Evolutionary conservation across 352 stramenopile species (phyloP), one percentile per base, ranked within the genome.

Genomic region (Globisporangium emineosum): DNA sequence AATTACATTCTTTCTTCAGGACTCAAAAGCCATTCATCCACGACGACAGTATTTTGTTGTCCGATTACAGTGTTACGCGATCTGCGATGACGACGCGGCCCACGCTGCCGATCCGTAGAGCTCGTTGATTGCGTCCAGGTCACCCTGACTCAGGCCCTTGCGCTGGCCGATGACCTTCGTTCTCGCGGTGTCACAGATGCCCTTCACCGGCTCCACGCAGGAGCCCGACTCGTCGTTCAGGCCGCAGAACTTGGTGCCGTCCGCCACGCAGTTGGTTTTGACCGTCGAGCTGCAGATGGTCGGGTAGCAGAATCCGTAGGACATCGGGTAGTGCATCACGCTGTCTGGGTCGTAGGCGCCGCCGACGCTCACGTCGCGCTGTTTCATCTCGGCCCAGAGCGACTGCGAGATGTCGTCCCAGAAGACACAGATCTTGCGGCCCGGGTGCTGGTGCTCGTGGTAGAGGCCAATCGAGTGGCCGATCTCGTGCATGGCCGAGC

Each of bases 401-500:
- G 70, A 79, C 61, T 89, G 83, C 43, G 87, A 73, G 47, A 89
- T 84, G 62, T 86, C 67, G 63, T 92, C 80, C 79, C 80, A 91
- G 67, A 93, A 90, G 32, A 93, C 69, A 33, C 75, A 78, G 43
- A 91, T 83, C 29, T 67, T 75, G 65, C 81, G 82, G n/a, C 78
- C 64, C 19, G 82, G 79, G 65, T 93, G 85, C 70, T 91, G 82
- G 70, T 93, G 82, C 67, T 93, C 85, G 70, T 93, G 83, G 75
- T 92, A 93, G 57, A 93, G 67, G 8, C 83, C 85, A 13, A 93
- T 62, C 30, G 74, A 77, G 70, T 93, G 85, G n/a, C 81, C 77
- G 40, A 93, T 88, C 60, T 93, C 85, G 72, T 93, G 84, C 78
- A 93, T 90, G 68, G 81, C 79, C 53, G 82, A 84, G 17, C 84